phyloP scores from a whole-genome alignment of 2,329 filamentous ascomycete species.

The Calonectria ilicicola region DNA sequence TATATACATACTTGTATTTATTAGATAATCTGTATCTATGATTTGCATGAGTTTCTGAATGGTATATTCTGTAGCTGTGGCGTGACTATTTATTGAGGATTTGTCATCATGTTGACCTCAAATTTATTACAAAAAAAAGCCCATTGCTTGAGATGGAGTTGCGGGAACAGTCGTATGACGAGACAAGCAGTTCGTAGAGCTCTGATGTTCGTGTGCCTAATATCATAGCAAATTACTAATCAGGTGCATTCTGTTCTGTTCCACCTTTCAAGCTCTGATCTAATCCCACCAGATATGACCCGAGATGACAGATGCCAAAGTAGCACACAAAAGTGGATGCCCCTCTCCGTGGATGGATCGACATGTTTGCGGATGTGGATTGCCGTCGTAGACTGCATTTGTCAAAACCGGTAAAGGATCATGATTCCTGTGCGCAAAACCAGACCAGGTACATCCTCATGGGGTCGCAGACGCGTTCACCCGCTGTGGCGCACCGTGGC shows the following conservation, averaged over 20 bases:
- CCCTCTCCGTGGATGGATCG: background rate
- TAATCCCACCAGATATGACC: background rate
- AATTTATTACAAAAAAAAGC: too few species aligned
- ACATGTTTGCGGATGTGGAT: background rate
- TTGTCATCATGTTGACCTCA: too few species aligned
- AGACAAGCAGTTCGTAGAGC: background rate
- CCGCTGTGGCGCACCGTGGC: constrained; percentile 13
- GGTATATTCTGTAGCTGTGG: too few species aligned
- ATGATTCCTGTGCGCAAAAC: background rate
- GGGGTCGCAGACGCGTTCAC: constrained; percentile 9
- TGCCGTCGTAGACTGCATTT: constrained; percentile 5
- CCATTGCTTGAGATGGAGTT: too few species aligned
- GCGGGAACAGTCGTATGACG: too few species aligned
- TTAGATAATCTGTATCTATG: too few species aligned
- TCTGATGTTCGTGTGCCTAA: background rate
- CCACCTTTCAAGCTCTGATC: constrained; percentile 12
- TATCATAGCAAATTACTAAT: background rate
- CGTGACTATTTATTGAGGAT: too few species aligned
- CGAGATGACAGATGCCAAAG: constrained; percentile 4
- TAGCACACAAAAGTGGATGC: background rate
- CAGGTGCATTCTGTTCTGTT: background rate
- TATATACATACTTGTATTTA: too few species aligned
- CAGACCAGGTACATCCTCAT: background rate
- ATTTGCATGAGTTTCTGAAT: too few species aligned
- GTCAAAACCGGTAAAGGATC: background rate